Conservation (phyloP, 345 rosid genomes). For the Bruguiera gymnorhiza region DNA sequence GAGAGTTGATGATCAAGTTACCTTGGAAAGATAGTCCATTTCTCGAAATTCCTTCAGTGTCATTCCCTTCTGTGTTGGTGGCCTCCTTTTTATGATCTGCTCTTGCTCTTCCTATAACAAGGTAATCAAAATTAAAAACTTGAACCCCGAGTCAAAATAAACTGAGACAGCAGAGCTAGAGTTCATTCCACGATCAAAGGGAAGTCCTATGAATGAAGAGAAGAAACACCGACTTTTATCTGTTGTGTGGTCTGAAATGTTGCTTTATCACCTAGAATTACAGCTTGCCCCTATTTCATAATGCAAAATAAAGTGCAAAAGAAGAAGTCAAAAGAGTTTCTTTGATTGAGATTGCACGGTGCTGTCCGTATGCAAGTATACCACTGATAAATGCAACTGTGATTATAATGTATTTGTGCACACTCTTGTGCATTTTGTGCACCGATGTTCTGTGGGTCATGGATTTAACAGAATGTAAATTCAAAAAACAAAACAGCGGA, state of each 20-base stretch:
- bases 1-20: background rate
- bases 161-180: background rate
- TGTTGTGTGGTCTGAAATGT: background rate
- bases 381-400: too few species aligned
- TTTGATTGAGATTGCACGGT: background rate
- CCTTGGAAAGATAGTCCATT: slow-evolving; percentile 77
- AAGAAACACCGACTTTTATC: background rate
- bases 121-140: background rate
- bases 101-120: slow-evolving; percentile 66
- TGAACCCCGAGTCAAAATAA: background rate
- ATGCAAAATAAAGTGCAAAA: background rate
- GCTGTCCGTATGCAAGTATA: too few species aligned
- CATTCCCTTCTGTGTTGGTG: slow-evolving; percentile 43
- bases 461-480: too few species aligned
- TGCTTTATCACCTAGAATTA: background rate
- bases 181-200: background rate
- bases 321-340: background rate
- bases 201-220: background rate
- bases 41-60: slow-evolving; percentile 65
- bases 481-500: too few species aligned
- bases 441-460: too few species aligned
- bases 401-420: too few species aligned
- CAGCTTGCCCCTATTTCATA: background rate
- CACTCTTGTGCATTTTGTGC: too few species aligned
- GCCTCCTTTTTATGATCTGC: slow-evolving; percentile 41